phyloP scores from a whole-genome alignment of 1,284 basidiomycete genomes.

The Cryptococcus sp. region DNA sequence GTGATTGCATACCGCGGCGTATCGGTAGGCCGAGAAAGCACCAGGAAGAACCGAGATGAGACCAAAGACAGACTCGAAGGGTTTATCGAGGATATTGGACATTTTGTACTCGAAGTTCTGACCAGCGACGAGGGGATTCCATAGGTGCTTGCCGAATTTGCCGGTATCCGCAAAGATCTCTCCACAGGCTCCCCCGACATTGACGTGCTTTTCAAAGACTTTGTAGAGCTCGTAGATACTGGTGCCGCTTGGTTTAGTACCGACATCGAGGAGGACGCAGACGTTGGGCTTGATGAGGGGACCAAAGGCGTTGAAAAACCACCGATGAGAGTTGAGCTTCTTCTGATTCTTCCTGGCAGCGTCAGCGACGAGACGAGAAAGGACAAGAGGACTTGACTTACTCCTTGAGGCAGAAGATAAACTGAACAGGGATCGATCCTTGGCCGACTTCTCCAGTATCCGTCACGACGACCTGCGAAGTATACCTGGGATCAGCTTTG shows the following conservation, averaged over 20 bases:
- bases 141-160: conserved; percentile 67
- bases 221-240: conserved; percentile 72
- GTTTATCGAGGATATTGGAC: conserved; percentile 89
- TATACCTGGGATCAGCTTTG: conserved; percentile 55
- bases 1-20: conserved; percentile 74
- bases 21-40: conserved; percentile 88
- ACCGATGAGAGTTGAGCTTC: conserved; percentile 86
- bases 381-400: background rate
- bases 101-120: conserved; percentile 81
- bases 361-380: background rate
- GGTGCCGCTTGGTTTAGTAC: conserved; percentile 87
- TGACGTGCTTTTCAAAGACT: conserved; percentile 83
- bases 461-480: conserved; percentile 65
- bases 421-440: conserved; percentile 78
- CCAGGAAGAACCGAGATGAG: conserved; percentile 82
- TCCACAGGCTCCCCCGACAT: conserved; percentile 91
- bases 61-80: conserved; percentile 84
- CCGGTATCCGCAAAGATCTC: conserved; percentile 53
- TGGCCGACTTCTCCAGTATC: conserved; percentile 79
- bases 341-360: conserved; percentile 81
- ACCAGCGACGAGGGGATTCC: conserved; percentile 83
- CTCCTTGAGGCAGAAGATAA: conserved; percentile 86
- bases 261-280: conserved; percentile 81
- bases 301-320: conserved; percentile 90
- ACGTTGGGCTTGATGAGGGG: conserved; percentile 79